Base-by-base conservation (phyloP, 176 grass and related monocot species). In the Poa pratensis region DNA sequence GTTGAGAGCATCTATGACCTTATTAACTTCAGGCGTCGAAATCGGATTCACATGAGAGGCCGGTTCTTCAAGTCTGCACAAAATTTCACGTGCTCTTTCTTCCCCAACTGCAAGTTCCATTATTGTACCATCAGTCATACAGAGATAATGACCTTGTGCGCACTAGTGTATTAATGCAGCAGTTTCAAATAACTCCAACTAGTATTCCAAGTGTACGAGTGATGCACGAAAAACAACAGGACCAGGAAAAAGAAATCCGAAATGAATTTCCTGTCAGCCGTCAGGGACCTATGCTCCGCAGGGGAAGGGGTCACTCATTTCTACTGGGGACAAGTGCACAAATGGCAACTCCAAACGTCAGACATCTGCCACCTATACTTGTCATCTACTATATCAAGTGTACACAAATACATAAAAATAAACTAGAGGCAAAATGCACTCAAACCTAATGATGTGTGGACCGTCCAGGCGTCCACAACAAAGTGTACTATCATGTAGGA, bases 21-120 rank as follows among this genome's bases (percentile, higher is more conserved):
- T 88, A 39, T 73, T 28, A 50, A 92, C 70, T 82, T 85, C 90
- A 54, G 93, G 86, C 0, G 86, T 86, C 4, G 71, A 79, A 46
- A 92, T 61, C 35, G 27, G 70, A 81, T 91, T 80, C 18, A 59
- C 18, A 81, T 37, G 49, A 53, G 34, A 57, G 35, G 52, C 51
- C 64, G 82, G 14, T 69, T 49, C 78, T 51, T 71, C 58, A 62
- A 79, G 60, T 68, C 32, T 64, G 61, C 68, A 0, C n/a, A 84
- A 22, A 80, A 83, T 69, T 79, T 80, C 90, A 62, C 3, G 23
- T 15, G 86, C 0, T 11, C 16, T 78, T 88, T 50, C 73, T 82
- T 73, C 48, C 20, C 78, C 86, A 77, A n/a, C 86, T 91, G 54
- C 58, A 88, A 48, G 28, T 78, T 88, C 4, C 63, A 88, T 66